These are phyloP conservation scores for Zymoseptoria tritici DNA, from an alignment of 2,329 filamentous ascomycete species.

Conservation along the genomic window DNA sequence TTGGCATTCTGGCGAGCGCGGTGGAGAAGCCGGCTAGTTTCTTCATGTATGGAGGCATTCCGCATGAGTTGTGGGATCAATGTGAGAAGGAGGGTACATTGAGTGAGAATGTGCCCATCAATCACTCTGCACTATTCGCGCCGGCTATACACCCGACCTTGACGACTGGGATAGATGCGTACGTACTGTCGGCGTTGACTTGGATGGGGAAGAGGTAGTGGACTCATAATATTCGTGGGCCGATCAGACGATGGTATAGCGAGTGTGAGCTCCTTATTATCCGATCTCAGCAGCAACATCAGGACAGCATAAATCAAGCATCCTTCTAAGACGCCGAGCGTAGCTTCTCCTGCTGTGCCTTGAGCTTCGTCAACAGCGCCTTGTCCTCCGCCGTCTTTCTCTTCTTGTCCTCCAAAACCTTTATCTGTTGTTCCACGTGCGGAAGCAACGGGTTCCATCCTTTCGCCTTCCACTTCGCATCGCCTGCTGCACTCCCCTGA, in stretches of 20 bases:
- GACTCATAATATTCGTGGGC: neutral
- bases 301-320: neutral
- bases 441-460: neutral
- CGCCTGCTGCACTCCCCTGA: neutral
- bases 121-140: slow-evolving; percentile 54
- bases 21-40: slow-evolving; percentile 47
- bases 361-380: neutral
- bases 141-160: slow-evolving; percentile 54
- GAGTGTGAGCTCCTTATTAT: neutral
- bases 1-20: slow-evolving; percentile 47
- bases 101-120: slow-evolving; percentile 47
- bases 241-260: neutral
- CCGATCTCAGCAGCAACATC: neutral
- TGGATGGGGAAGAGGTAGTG: slow-evolving; percentile 24
- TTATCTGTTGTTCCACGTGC: neutral
- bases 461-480: neutral
- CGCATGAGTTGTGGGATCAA: slow-evolving; percentile 44
- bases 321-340: neutral
- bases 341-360: neutral
- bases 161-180: slow-evolving; percentile 39
- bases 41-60: slow-evolving; percentile 51
- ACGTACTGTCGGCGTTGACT: slow-evolving; percentile 30
- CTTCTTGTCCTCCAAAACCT: neutral
- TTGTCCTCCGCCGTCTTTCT: neutral
- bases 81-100: slow-evolving; percentile 38